Percentiles rank a stretch among this genome's conserved stretches.
Conservation (phyloP, 2,329 filamentous ascomycete species). For the Aureobasidium leucospermi region DNA sequence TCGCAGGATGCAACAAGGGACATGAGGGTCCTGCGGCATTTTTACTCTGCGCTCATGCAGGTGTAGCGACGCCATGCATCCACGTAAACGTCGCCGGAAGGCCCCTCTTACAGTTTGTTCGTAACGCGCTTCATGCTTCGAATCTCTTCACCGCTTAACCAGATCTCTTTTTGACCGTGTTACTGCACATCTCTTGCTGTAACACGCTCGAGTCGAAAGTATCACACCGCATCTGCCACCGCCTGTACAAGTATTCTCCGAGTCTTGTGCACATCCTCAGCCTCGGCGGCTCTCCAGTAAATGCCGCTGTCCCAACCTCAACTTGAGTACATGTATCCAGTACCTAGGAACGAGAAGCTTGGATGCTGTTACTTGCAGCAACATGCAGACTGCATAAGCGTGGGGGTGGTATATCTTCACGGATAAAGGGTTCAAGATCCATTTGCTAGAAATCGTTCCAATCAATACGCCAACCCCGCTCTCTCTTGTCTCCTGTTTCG, state of each 20-base stretch:
- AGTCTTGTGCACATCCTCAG: background rate
- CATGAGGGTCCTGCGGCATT: conserved; percentile 7
- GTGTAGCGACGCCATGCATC: conserved; percentile 8
- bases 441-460: background rate
- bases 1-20: background rate
- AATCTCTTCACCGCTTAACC: background rate
- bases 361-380: conserved; percentile 9
- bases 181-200: background rate
- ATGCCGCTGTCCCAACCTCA: background rate
- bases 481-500: background rate
- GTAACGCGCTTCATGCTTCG: too few relatives aligned
- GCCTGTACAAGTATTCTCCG: background rate
- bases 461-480: background rate
- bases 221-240: background rate
- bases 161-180: background rate
- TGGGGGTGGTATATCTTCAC: conserved; percentile 2
- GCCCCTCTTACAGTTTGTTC: background rate
- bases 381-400: background rate
- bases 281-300: background rate
- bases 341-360: background rate
- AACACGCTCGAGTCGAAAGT: background rate
- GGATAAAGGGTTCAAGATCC: background rate
- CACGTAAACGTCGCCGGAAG: background rate
- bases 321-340: background rate
- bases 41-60: conserved; percentile 7